Evolutionary conservation across 2,329 filamentous ascomycete genomes (phyloP).

Genomic region (Pseudocercospora ulei): DNA sequence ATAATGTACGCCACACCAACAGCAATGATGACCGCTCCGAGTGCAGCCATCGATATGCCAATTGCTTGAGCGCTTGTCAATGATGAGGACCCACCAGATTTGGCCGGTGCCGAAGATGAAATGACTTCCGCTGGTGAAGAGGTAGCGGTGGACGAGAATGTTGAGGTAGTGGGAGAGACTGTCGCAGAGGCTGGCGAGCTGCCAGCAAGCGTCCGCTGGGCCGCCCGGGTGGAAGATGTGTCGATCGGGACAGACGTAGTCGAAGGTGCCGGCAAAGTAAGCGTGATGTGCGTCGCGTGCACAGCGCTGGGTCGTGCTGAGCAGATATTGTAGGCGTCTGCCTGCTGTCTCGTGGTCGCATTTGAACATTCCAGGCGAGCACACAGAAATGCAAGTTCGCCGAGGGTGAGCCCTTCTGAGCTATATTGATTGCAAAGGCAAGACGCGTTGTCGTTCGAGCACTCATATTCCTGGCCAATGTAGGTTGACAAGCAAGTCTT

Average conservation of each 20-base stretch:
- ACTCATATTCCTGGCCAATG: constrained; percentile 24
- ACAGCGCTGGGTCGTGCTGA: constrained; percentile 23
- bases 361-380: constrained; percentile 12
- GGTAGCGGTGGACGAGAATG: constrained; percentile 4
- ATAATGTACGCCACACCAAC: constrained; percentile 23
- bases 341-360: constrained; percentile 1
- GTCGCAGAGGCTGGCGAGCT: background rate
- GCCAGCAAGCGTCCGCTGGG: background rate
- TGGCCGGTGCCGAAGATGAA: constrained; percentile 1
- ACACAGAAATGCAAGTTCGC: constrained; percentile 31
- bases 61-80: constrained; percentile 31
- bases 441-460: constrained; percentile 19
- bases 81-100: constrained; percentile 13
- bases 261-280: constrained; percentile 10
- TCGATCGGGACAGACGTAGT: constrained; percentile 1
- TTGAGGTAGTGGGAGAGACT: background rate
- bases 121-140: background rate
- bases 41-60: constrained; percentile 30
- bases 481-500: constrained; percentile 26
- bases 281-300: constrained; percentile 24
- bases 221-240: constrained; percentile 3
- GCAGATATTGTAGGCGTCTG: constrained; percentile 28
- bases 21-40: constrained; percentile 26
- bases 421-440: constrained; percentile 33
- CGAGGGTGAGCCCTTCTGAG: constrained; percentile 29